Conservation (phyloP, 495 filamentous ascomycete species). For the Chaetomium tenue region DNA sequence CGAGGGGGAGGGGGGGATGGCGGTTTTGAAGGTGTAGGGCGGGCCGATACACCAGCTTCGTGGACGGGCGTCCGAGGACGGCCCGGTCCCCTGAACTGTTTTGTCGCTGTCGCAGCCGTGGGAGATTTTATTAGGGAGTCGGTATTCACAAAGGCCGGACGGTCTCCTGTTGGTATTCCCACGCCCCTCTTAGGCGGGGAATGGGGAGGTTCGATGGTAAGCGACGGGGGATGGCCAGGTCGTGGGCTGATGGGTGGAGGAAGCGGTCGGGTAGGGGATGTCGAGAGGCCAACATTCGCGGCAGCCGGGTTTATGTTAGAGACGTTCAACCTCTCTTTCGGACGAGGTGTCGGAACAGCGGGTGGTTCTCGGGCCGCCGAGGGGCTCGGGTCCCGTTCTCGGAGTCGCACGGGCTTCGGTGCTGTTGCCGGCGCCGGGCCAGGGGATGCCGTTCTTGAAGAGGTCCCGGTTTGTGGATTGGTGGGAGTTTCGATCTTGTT, state of each 20-base stretch:
- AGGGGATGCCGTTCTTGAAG: conserved; percentile 41
- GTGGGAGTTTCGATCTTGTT: conserved; percentile 47
- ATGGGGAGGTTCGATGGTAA: conserved; percentile 70
- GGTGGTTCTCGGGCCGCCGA: conserved; percentile 51
- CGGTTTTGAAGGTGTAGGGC: conserved; percentile 42
- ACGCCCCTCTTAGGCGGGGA: conserved; percentile 62
- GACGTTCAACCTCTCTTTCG: conserved; percentile 36
- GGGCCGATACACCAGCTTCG: conserved; percentile 47
- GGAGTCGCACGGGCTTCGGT: conserved; percentile 41
- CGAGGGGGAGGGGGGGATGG: conserved; percentile 56
- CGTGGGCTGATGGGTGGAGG: conserved; percentile 49
- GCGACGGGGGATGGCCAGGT: conserved; percentile 60
- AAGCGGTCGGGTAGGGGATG: conserved; percentile 32
- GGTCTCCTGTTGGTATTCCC: conserved; percentile 41
- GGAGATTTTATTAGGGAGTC: conserved; percentile 50
- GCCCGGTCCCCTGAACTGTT: conserved; percentile 54
- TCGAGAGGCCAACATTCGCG: conserved; percentile 26
- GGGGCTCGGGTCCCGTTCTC: conserved; percentile 49
- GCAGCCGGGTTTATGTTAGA: conserved; percentile 27
- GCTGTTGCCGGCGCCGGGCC: conserved; percentile 18
- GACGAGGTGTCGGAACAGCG: conserved; percentile 51
- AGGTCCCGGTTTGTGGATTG: conserved; percentile 33
- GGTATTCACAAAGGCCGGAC: conserved; percentile 44
- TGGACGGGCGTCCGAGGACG: conserved; percentile 49
- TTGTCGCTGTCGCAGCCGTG: conserved; percentile 52